Percentiles rank a stretch among this genome's conserved stretches.
Conservation (phyloP, 371 early-diverging fungal genomes). For the Mucor lusitanicus region DNA sequence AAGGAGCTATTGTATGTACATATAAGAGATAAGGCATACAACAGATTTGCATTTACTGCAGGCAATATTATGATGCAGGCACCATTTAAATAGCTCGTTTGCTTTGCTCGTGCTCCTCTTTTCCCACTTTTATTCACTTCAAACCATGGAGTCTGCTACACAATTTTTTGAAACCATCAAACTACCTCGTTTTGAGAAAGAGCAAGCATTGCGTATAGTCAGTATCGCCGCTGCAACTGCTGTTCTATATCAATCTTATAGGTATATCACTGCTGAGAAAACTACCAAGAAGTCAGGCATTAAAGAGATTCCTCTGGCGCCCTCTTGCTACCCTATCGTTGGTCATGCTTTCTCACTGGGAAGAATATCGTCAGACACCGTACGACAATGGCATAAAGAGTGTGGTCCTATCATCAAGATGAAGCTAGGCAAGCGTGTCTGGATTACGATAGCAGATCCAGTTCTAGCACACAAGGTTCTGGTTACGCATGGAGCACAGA, state of each 20-base stretch:
- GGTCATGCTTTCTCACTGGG: slow-evolving; percentile 16
- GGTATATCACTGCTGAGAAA: not conserved
- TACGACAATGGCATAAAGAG: slow-evolving; percentile 16
- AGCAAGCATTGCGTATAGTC: not conserved
- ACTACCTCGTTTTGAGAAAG: not conserved
- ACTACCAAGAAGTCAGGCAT: not conserved
- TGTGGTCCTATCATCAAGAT: slow-evolving; percentile 17
- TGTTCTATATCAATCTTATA: not conserved
- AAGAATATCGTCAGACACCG: not conserved
- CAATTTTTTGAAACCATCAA: not conserved
- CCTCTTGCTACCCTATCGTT: slow-evolving; percentile 5
- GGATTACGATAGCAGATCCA: slow-evolving; percentile 19
- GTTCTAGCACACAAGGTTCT: slow-evolving; percentile 15
- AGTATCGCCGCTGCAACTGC: slow-evolving; percentile 2
- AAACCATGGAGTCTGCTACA: not conserved
- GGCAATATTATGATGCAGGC: not conserved
- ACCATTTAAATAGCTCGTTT: not conserved
- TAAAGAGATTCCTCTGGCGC: slow-evolving; percentile 9
- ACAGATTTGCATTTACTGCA: not conserved
- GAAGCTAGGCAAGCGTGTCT: slow-evolving; percentile 8
- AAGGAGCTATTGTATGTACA: not conserved
- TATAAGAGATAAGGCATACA: no score
- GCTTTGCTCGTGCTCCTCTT: not conserved
- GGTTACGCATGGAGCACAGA: slow-evolving; percentile 4
- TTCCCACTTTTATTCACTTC: no score